Conservation (phyloP, 2,329 filamentous ascomycete genomes). For the Mycosphaerella sp. region DNA sequence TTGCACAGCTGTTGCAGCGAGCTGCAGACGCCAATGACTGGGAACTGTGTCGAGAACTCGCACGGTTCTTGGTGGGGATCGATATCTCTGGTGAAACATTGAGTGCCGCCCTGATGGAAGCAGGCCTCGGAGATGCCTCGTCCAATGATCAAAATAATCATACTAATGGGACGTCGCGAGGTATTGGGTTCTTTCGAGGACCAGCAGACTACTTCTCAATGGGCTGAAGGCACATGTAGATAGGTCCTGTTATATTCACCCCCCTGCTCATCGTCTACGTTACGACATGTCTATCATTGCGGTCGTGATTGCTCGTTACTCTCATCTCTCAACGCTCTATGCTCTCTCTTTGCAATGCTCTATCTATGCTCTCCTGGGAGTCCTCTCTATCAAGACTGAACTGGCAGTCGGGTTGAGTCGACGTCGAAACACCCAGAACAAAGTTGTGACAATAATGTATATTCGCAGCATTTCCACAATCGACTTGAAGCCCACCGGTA, state of each 20-base stretch:
- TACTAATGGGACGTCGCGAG: background rate
- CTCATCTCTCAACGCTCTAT: background rate
- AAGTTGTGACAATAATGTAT: constrained; percentile 15
- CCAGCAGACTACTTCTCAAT: constrained; percentile 13
- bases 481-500: constrained; percentile 14
- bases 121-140: constrained; percentile 19
- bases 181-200: constrained; percentile 2
- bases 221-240: background rate
- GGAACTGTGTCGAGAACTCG: constrained; percentile 92
- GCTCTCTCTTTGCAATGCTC: background rate
- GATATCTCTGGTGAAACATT: constrained; percentile 80
- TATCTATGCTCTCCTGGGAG: constrained; percentile 9
- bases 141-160: constrained; percentile 3
- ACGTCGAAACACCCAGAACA: constrained; percentile 21
- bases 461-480: constrained; percentile 17
- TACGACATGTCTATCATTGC: background rate
- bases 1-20: constrained; percentile 69
- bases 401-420: constrained; percentile 9
- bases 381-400: constrained; percentile 14
- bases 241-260: no score
- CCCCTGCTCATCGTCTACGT: background rate
- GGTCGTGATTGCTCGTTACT: background rate
- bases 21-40: constrained; percentile 84
- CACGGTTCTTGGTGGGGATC: constrained; percentile 87
- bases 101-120: constrained; percentile 55